These are phyloP conservation scores for Fistulina hepatica DNA, from an alignment of 1,284 basidiomycete genomes.

Conservation along the genomic window DNA sequence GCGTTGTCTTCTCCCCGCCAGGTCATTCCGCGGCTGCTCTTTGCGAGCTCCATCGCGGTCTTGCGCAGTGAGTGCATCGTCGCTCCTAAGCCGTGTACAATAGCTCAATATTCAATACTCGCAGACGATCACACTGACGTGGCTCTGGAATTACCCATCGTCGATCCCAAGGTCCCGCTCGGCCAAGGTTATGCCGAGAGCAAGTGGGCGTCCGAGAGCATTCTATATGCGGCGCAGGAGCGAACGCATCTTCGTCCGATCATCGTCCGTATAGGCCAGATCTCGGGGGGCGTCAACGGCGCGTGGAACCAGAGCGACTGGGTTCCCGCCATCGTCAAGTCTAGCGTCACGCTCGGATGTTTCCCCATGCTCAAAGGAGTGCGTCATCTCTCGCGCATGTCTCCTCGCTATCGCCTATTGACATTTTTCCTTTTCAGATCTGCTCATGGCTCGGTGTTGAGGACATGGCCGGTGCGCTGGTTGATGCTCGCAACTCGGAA, in stretches of 20 bases:
- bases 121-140: background rate
- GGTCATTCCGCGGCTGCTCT: constrained; percentile 19
- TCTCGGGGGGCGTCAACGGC: constrained; percentile 30
- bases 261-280: constrained; percentile 30
- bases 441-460: constrained; percentile 23
- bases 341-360: constrained; percentile 19
- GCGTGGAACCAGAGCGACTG: constrained; percentile 35
- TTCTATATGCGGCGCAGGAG: constrained; percentile 8
- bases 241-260: too few relatives aligned
- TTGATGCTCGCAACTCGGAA: constrained; percentile 11
- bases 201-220: constrained; percentile 22
- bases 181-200: constrained; percentile 24
- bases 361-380: constrained; percentile 16
- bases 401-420: constrained; percentile 4
- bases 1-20: constrained; percentile 14
- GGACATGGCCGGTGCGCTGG: constrained; percentile 16
- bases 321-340: constrained; percentile 32
- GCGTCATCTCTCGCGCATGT: background rate
- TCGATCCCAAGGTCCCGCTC: constrained; percentile 16
- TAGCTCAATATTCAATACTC: too few relatives aligned
- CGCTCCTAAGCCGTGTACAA: too few relatives aligned
- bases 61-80: constrained; percentile 2
- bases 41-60: constrained; percentile 18
- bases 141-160: constrained; percentile 12
- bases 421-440: constrained; percentile 6